phyloP scores from a whole-genome alignment of 345 rosid genomes.

The Erodium maritimum region DNA sequence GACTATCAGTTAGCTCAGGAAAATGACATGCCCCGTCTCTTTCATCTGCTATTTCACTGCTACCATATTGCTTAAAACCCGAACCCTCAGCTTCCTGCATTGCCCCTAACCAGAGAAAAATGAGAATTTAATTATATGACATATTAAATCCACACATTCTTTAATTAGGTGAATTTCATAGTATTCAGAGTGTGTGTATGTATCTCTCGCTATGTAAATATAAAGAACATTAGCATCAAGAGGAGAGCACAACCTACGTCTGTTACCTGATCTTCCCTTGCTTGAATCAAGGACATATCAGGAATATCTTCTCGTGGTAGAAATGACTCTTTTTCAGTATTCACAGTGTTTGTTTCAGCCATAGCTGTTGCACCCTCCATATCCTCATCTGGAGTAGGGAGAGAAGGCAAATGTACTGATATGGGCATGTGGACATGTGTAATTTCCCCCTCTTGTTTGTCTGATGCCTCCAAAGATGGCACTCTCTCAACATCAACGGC shows the following conservation, averaged over 20 bases:
- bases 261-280: constrained; percentile 62
- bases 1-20: constrained; percentile 5
- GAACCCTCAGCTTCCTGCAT: constrained; percentile 75
- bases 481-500: constrained; percentile 13
- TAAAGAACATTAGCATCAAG: constrained; percentile 8
- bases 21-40: constrained; percentile 8
- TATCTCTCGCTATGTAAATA: not conserved
- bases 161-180: constrained; percentile 8
- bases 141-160: constrained; percentile 22
- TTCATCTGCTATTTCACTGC: constrained; percentile 14
- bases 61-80: constrained; percentile 27
- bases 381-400: constrained; percentile 11
- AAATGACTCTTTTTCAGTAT: constrained; percentile 19
- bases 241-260: constrained; percentile 68
- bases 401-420: constrained; percentile 7
- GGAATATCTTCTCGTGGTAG: constrained; percentile 26
- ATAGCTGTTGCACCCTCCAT: constrained; percentile 16
- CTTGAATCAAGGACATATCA: constrained; percentile 29
- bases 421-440: constrained; percentile 15
- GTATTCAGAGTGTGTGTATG: not conserved
- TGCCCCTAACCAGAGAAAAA: constrained; percentile 84
- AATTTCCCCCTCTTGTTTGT: constrained; percentile 20
- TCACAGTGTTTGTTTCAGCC: constrained; percentile 17
- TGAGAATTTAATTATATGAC: constrained; percentile 47
- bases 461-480: constrained; percentile 11